A percentile compares a stretch with the other conserved stretches of the same genome.
Evolutionary conservation across 495 filamentous ascomycete species (phyloP).

Genomic region (Lindgomyces ingoldianus): DNA sequence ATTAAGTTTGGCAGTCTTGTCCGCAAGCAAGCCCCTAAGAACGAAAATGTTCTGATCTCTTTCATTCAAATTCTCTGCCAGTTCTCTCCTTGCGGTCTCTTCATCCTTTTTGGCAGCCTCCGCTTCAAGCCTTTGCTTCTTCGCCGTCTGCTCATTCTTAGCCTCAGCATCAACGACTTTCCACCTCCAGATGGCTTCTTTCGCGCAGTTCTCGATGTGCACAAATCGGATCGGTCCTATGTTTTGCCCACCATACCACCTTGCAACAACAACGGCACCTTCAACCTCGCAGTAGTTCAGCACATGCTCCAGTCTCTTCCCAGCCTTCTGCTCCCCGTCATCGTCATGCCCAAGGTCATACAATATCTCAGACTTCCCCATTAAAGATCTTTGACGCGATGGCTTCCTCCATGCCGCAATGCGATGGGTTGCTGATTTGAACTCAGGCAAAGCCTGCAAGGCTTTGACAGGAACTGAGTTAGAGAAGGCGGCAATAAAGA

Average conservation of each 20-base stretch:
- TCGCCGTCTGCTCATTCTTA: slow-evolving; percentile 21
- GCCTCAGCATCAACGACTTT: slow-evolving; percentile 30
- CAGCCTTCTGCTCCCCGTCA: slow-evolving; percentile 51
- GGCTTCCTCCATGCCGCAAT: slow-evolving; percentile 48
- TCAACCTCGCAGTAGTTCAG: slow-evolving; percentile 42
- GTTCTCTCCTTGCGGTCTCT: slow-evolving; percentile 32
- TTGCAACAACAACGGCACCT: slow-evolving; percentile 50
- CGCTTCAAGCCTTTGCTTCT: slow-evolving; percentile 42
- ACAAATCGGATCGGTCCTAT: slow-evolving; percentile 51
- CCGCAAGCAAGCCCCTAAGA: slow-evolving; percentile 44
- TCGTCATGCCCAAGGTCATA: slow-evolving; percentile 49
- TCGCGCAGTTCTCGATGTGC: slow-evolving; percentile 48
- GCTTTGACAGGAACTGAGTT: slow-evolving; percentile 40
- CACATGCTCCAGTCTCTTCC: slow-evolving; percentile 45
- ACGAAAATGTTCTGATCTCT: slow-evolving; percentile 47
- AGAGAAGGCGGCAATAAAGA: slow-evolving; percentile 49
- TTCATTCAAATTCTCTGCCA: slow-evolving; percentile 41
- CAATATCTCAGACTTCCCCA: slow-evolving; percentile 24
- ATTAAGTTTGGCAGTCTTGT: slow-evolving; percentile 38
- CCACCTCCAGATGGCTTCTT: slow-evolving; percentile 44
- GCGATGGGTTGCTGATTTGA: slow-evolving; percentile 46
- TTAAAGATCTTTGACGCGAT: slow-evolving; percentile 39
- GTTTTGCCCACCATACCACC: slow-evolving; percentile 52
- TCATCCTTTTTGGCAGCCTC: slow-evolving; percentile 38
- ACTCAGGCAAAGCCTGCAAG: slow-evolving; percentile 43